These are phyloP conservation scores for Platanus orientalis DNA, from an alignment of 164 flowering plant species.

Conservation along the genomic window DNA sequence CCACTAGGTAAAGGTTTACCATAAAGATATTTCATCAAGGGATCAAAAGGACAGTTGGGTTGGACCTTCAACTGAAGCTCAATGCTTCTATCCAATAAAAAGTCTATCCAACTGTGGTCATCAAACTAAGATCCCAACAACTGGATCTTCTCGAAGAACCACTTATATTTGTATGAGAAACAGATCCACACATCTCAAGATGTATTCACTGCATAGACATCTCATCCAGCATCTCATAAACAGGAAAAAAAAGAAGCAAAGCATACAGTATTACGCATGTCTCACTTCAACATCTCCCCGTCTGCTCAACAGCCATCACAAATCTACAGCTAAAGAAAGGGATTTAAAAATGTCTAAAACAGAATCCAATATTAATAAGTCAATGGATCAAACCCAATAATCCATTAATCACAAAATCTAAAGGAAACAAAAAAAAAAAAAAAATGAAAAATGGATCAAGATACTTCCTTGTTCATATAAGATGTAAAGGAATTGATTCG, in stretches of 20 bases:
- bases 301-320: no score
- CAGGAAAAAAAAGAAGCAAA: not conserved
- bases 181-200: not conserved
- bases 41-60: not conserved
- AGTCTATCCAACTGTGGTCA: not conserved
- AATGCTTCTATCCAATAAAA: not conserved
- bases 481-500: no score
- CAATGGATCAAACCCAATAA: not conserved
- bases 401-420: not conserved
- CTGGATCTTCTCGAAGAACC: not conserved
- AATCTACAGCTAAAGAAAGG: not conserved
- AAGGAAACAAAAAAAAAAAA: not conserved
- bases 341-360: not conserved
- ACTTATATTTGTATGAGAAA: not conserved
- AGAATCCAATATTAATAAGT: not conserved
- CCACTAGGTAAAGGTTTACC: not conserved
- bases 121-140: not conserved
- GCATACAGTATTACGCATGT: no score
- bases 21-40: not conserved
- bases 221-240: not conserved
- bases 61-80: not conserved
- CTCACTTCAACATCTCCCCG: no score
- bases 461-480: no score
- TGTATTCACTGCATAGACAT: not conserved
- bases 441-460: no score